Percentiles rank a stretch among this genome's conserved stretches.
phyloP scores from a whole-genome alignment of 352 stramenopile species.

The Globisporangium nodosum region DNA sequence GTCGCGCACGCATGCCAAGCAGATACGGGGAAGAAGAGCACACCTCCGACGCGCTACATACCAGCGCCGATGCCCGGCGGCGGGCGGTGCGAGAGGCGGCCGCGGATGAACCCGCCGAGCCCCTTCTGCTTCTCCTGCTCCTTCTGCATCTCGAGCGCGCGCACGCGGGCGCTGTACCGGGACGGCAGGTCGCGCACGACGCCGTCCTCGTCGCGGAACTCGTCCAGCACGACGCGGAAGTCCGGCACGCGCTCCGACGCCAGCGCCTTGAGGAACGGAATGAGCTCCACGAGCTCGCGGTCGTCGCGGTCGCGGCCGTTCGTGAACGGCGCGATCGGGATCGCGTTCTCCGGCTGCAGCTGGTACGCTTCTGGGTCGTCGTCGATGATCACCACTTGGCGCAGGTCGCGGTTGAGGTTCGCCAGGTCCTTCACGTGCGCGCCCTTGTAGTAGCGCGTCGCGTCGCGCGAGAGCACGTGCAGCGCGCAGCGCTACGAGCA shows the following conservation, averaged over 20 bases:
- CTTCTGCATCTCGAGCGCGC: conserved; percentile 76
- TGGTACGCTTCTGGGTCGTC: conserved; percentile 77
- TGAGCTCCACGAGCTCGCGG: conserved; percentile 72
- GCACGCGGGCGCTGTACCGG: conserved; percentile 76
- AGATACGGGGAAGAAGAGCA: neutral
- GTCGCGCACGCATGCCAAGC: neutral
- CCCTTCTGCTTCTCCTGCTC: conserved; percentile 77
- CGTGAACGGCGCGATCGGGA: conserved; percentile 73
- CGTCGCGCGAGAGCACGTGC: conserved; percentile 77
- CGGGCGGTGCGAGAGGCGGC: conserved; percentile 62
- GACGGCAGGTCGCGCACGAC: conserved; percentile 69
- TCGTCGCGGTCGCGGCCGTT: conserved; percentile 76
- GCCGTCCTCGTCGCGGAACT: conserved; percentile 82
- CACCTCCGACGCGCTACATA: conserved; percentile 7
- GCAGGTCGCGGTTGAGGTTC: conserved; percentile 76
- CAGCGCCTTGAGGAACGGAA: conserved; percentile 82
- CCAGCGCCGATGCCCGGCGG: conserved; percentile 8
- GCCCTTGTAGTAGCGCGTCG: conserved; percentile 78
- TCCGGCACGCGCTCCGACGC: conserved; percentile 70
- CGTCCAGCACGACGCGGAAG: conserved; percentile 65
- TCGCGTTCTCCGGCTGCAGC: conserved; percentile 80
- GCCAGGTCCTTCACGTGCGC: conserved; percentile 80
- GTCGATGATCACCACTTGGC: conserved; percentile 82
- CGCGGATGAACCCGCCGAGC: conserved; percentile 77
- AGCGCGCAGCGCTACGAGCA: conserved; percentile 51